phyloP scores from a whole-genome alignment of 2,329 filamentous ascomycete species.

The Grosmannia serpens region DNA sequence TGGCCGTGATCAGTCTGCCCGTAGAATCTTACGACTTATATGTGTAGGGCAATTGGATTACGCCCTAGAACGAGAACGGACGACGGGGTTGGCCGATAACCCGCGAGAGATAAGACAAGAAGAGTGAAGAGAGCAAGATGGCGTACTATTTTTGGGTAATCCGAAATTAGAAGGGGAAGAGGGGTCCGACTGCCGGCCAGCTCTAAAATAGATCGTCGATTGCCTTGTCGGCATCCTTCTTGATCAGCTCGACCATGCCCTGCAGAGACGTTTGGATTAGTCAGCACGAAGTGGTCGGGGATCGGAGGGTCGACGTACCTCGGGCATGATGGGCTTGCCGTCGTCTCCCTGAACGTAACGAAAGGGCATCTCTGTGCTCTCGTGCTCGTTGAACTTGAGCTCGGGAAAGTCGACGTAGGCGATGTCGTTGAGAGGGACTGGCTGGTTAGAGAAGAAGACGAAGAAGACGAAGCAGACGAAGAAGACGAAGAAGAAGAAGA shows the following conservation, averaged over 20 bases:
- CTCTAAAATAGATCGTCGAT: slow-evolving; percentile 69
- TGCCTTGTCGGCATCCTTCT: slow-evolving; percentile 84
- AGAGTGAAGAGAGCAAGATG: not conserved
- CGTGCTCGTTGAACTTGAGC: slow-evolving; percentile 77
- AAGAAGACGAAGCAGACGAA: not conserved
- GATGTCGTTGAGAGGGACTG: slow-evolving; percentile 68
- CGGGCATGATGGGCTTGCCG: slow-evolving; percentile 80
- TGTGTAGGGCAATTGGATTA: too few relatives aligned
- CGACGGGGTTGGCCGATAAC: not conserved
- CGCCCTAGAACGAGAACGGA: too few relatives aligned
- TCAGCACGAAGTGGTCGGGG: too few relatives aligned
- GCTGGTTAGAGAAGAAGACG: not conserved
- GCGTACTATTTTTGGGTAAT: slow-evolving; percentile 3
- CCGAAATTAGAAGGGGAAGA: not conserved
- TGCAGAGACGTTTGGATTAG: slow-evolving; percentile 25
- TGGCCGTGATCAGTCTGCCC: not conserved
- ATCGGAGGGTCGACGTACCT: slow-evolving; percentile 37
- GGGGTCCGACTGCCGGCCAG: not conserved
- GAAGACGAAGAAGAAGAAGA: not conserved
- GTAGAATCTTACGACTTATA: too few relatives aligned
- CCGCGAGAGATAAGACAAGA: not conserved
- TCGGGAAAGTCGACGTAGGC: slow-evolving; percentile 82
- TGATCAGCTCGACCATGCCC: slow-evolving; percentile 93
- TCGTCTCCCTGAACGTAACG: slow-evolving; percentile 73
- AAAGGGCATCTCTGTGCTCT: slow-evolving; percentile 96